These are phyloP conservation scores for Lasiosphaeris hirsuta DNA, from an alignment of 495 filamentous ascomycete genomes.

Conservation along the genomic window DNA sequence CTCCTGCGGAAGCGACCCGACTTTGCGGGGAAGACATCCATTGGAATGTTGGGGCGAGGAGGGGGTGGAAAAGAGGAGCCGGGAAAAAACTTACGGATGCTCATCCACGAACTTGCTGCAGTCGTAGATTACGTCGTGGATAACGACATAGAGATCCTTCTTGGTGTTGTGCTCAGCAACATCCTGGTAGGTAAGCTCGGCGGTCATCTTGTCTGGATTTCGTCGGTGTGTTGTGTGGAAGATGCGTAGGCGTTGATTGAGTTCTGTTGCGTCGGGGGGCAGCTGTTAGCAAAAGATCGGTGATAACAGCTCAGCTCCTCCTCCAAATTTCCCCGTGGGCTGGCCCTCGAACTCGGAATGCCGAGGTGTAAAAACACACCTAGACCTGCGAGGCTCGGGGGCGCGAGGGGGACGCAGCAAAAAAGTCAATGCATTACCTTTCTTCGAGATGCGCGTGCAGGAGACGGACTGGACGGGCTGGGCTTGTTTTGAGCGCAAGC, in stretches of 20 bases:
- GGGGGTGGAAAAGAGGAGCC: neutral
- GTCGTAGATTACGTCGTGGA: conserved; percentile 98
- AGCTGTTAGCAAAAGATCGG: conserved; percentile 18
- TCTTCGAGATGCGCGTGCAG: too few species aligned
- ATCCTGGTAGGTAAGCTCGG: conserved; percentile 77
- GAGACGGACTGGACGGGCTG: too few species aligned
- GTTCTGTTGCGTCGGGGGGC: conserved; percentile 18
- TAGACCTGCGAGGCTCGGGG: too few species aligned
- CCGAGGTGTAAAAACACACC: neutral
- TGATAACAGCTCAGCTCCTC: neutral
- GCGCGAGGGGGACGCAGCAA: too few species aligned
- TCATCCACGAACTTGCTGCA: conserved; percentile 87
- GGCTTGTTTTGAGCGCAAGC: too few species aligned
- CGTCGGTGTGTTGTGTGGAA: conserved; percentile 11
- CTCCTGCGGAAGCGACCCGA: neutral
- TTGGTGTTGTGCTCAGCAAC: conserved; percentile 86
- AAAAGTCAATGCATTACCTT: too few species aligned
- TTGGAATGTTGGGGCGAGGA: neutral
- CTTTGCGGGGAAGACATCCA: conserved; percentile 8
- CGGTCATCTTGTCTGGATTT: conserved; percentile 55
- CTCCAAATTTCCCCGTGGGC: too few species aligned
- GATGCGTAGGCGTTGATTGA: conserved; percentile 2
- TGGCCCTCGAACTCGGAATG: neutral
- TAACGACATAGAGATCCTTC: conserved; percentile 89
- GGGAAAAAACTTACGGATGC: conserved; percentile 80